A percentile compares a stretch with the other conserved stretches of the same genome.
These are phyloP conservation scores for Leucosporidium creatinivorum DNA, from an alignment of 768 basidiomycete species.

Conservation along the genomic window DNA sequence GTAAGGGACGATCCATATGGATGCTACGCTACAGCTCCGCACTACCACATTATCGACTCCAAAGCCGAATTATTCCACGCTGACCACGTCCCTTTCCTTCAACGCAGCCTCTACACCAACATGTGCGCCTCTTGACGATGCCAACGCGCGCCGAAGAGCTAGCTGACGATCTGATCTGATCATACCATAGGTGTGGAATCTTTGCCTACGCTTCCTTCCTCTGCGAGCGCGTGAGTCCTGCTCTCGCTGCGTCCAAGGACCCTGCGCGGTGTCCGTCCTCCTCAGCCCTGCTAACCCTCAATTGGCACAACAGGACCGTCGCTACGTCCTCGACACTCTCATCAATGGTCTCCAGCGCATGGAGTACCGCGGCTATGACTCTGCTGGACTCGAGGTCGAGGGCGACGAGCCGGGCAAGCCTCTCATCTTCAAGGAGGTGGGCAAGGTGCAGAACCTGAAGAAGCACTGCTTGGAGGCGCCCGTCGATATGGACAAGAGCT, in stretches of 20 bases:
- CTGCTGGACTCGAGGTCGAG: slow-evolving; percentile 64
- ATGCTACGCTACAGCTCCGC: no score
- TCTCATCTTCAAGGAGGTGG: slow-evolving; percentile 91
- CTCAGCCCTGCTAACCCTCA: not conserved
- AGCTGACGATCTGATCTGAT: no score
- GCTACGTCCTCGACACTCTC: slow-evolving; percentile 83
- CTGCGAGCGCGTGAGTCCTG: slow-evolving; percentile 72
- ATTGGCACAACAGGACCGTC: slow-evolving; percentile 57
- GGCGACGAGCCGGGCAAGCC: slow-evolving; percentile 74
- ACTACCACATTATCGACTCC: no score
- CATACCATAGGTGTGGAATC: slow-evolving; percentile 64
- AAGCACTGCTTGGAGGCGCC: slow-evolving; percentile 70
- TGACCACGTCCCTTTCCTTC: no score
- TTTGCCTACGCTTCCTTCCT: slow-evolving; percentile 93
- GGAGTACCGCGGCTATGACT: slow-evolving; percentile 98
- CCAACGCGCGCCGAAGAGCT: no score
- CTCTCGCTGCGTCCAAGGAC: not conserved
- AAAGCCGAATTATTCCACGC: no score
- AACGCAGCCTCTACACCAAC: no score
- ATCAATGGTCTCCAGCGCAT: slow-evolving; percentile 84
- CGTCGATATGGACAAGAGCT: slow-evolving; percentile 57
- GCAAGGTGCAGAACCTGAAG: slow-evolving; percentile 88
- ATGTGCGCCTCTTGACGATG: no score
- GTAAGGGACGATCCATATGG: no score
- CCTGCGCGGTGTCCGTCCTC: not conserved